Evolutionary conservation across 345 rosid genomes (phyloP), one percentile per base, ranked within the genome.

Genomic region (Citrus sp.): DNA sequence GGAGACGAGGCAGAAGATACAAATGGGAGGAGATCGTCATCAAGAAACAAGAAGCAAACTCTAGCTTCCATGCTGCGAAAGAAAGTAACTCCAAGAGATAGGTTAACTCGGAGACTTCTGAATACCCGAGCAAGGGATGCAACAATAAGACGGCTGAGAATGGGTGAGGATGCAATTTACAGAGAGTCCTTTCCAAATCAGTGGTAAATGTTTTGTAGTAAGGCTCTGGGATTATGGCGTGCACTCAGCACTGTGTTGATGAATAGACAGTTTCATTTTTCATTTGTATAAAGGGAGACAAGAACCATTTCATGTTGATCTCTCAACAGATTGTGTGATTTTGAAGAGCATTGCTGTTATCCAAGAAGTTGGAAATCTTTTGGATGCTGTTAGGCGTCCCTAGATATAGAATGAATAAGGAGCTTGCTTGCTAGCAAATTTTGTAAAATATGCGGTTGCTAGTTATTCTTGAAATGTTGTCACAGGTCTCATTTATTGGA

Each of bases 111-210:
- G 84, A 87, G 86, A 82, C 87, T 94, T 73, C 74, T 82, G 66
- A 90, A 87, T 82, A 78, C 89, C 58, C 85, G 86, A 34, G 82
- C 85, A 32, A 86, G 84, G 30, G 92, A 89, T 86, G 82, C 88
- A 75, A 82, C 87, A 49, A 61, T 59, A 7, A 82, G 87, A 59
- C 94, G 85, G 86, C 83, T 90, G 67, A 83, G 87, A 56, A 75
- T 72, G 21, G 92, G 87, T 4, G 91, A 87, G 65, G 95, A 94
- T 78, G 85, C 88, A 76, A 85, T 80, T 67, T 87, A 83, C 66
- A 82, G 95, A 81, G 98, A 91, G 67, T 88, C 96, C 73, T 85
- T 89, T 40, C 94, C 97, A 79, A 95, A 95, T 83, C 94, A 95
- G 72, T 93, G 98, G 97, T 89, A 89, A 89, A 80, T 74, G 34